These are phyloP conservation scores for Comarum palustre DNA, from an alignment of 306 rosid genomes.

Conservation along the genomic window DNA sequence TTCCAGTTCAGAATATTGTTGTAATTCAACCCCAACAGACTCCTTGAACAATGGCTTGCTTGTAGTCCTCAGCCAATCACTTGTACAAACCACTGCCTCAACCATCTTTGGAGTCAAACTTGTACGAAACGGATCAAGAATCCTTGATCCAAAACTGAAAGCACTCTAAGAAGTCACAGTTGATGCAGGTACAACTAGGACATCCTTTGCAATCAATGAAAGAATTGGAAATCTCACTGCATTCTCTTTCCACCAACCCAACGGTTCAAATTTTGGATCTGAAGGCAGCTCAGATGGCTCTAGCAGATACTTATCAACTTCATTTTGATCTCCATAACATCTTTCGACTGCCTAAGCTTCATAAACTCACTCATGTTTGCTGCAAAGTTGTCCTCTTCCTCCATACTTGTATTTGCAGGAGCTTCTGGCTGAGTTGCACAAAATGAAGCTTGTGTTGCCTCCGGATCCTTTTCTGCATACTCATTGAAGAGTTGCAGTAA, in stretches of 20 bases:
- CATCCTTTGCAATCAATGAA: too few species aligned
- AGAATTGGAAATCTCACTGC: too few species aligned
- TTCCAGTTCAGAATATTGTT: too few species aligned
- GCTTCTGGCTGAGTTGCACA: neutral
- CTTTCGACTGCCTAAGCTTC: neutral
- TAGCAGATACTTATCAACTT: neutral
- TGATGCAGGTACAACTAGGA: too few species aligned
- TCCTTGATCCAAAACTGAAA: too few species aligned
- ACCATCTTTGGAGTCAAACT: too few species aligned
- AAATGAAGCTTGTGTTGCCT: neutral
- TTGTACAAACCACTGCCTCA: too few species aligned
- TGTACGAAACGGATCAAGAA: too few species aligned
- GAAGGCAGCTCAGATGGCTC: neutral
- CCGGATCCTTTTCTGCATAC: neutral
- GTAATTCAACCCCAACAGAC: too few species aligned
- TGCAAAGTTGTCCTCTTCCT: neutral
- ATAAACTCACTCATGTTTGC: neutral
- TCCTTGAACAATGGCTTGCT: too few species aligned
- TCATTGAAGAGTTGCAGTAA: neutral
- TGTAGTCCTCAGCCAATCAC: too few species aligned
- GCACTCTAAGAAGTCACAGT: too few species aligned
- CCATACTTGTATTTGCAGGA: neutral
- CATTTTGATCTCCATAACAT: neutral
- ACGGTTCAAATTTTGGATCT: neutral
- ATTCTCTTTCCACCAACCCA: neutral